Evolutionary conservation across 441 rosid species (phyloP), one percentile per base, ranked within the genome.

Genomic region (Dalechampia spathulata): DNA sequence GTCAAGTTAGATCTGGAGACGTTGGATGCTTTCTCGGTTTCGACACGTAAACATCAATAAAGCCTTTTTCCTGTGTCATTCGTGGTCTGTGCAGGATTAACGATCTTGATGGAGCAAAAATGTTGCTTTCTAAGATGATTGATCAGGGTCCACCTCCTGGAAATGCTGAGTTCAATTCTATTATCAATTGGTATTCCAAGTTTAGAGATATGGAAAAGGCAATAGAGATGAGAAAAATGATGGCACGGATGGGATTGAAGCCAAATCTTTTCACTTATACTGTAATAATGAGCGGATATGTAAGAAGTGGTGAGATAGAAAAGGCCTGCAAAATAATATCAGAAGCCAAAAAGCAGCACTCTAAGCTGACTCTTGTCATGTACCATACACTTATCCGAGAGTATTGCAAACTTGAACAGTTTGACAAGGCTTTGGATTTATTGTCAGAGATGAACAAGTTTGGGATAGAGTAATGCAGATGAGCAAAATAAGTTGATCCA

Each of bases 361-460:
- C 71, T 40, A 83, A 78, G 70, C 79, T 86, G 57, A 78, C 54
- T 62, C 82, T 81, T 3, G 90, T 75, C 36, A 86, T 83, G 8
- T 91, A 88, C 75, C 98, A 88, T 62, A 53, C 86, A 3, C 87
- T 91, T 19, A 83, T 88, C 67, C 74, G 96, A 26, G 90, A 93
- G 32, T 88, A 83, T 55, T 82, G 93, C 81, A 87, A 84, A 68
- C 74, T 78, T 30, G 90, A 85, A 64, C 83, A 83, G 47, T 85
- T 80, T 25, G 88, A 82, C 48, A 70, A 76, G 56, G 98, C 95
- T 28, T 49, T 87, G 63, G 62, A 73, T 21, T 69, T 91, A 60
- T 63, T 91, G 70, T 64, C 59, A 34, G 95, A 90, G 72, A 87
- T 87, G 95, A 74, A 79, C 72, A 60, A 63, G 17, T 77, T 57